phyloP scores from a whole-genome alignment of 139 green algal genomes.

The Chlorella sp. region DNA sequence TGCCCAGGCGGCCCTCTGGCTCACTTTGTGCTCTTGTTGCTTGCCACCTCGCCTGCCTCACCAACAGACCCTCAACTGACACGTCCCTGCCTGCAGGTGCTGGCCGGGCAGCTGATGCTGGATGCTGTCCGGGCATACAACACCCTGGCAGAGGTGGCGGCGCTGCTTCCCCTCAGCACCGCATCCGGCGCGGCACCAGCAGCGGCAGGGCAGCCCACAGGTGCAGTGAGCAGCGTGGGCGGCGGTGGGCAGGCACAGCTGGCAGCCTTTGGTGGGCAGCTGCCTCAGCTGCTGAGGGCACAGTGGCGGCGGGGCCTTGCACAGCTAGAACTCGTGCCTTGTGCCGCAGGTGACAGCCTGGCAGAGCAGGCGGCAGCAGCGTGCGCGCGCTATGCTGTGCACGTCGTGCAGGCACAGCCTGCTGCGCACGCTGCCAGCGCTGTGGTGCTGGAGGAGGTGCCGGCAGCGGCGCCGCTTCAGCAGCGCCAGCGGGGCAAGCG shows the following conservation, averaged over 20 bases:
- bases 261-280: background rate
- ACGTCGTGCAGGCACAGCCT: background rate
- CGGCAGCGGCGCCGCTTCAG: background rate
- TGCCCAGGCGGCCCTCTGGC: too few species aligned
- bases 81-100: constrained; percentile 49
- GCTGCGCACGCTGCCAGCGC: background rate
- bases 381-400: background rate
- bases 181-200: constrained; percentile 13
- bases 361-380: constrained; percentile 6
- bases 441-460: background rate
- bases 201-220: constrained; percentile 1
- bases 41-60: background rate
- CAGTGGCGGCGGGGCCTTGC: constrained; percentile 32
- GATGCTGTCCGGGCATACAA: constrained; percentile 61
- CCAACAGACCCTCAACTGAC: too few species aligned
- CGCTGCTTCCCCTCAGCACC: constrained; percentile 42
- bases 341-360: background rate
- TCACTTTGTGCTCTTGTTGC: background rate
- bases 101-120: constrained; percentile 51
- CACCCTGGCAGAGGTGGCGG: constrained; percentile 45
- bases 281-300: constrained; percentile 48
- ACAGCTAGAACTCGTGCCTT: constrained; percentile 3
- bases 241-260: background rate
- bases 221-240: background rate
- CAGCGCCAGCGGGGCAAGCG: background rate